A percentile compares a stretch with the other conserved stretches of the same genome.
Conservation (phyloP, 2,329 filamentous ascomycete species). For the Penicillium paneum region DNA sequence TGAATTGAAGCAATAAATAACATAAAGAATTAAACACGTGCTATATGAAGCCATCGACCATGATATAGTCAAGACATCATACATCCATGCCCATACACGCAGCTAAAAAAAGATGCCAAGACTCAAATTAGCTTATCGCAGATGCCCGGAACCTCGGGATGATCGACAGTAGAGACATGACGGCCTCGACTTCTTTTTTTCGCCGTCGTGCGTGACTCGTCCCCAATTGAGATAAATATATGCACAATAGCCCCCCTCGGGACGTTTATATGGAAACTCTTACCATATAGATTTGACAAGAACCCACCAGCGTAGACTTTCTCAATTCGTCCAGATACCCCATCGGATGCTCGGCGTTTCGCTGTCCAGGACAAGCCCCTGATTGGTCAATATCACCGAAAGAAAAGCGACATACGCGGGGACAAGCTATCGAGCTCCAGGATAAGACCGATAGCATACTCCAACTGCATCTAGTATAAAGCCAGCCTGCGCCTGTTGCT, state of each 20-base stretch:
- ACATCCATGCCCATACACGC: no score
- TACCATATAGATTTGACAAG: constrained; percentile 11
- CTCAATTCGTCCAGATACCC: constrained; percentile 20
- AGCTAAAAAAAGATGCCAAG: background rate
- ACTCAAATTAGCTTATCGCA: background rate
- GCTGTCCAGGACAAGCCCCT: background rate
- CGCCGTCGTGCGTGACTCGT: background rate
- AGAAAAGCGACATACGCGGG: constrained; percentile 23
- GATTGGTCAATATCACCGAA: constrained; percentile 29
- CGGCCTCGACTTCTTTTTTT: background rate
- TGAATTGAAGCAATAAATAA: no score
- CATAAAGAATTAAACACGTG: background rate
- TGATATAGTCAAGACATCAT: background rate
- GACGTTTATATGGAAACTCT: constrained; percentile 5
- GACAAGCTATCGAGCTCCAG: constrained; percentile 20
- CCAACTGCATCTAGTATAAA: constrained; percentile 20
- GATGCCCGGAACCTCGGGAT: background rate
- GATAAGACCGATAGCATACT: constrained; percentile 17
- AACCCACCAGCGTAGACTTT: constrained; percentile 22
- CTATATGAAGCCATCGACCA: no score
- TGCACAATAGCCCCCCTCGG: background rate
- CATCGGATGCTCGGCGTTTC: constrained; percentile 21
- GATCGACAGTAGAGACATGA: background rate
- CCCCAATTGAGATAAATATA: background rate
- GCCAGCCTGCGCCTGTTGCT: constrained; percentile 11